Percentiles rank a stretch among this genome's conserved stretches.
phyloP scores from a whole-genome alignment of 768 basidiomycete species.

The Kwoniella dendrophila region DNA sequence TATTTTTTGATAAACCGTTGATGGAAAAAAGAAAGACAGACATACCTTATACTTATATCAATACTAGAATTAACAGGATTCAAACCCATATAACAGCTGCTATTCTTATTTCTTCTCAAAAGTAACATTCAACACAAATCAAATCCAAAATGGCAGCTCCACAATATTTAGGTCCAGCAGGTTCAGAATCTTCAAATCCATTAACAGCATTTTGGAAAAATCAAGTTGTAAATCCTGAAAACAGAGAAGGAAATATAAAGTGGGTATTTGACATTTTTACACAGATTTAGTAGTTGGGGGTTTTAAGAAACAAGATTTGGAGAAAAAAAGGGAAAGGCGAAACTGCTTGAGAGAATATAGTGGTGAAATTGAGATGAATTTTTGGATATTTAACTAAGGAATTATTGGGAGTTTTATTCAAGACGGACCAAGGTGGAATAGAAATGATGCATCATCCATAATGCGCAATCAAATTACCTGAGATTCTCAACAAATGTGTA shows the following conservation, averaged over 20 bases:
- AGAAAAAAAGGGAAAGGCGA: neutral
- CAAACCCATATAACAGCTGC: too few species aligned
- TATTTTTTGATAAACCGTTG: neutral
- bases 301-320: neutral
- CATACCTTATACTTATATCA: too few species aligned
- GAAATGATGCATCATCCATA: too few species aligned
- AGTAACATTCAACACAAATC: neutral
- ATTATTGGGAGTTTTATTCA: too few species aligned
- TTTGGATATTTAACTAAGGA: too few species aligned
- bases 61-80: too few species aligned
- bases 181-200: slow-evolving; percentile 24
- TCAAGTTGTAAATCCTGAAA: slow-evolving; percentile 31
- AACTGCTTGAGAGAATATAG: neutral
- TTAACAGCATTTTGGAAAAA: slow-evolving; percentile 27
- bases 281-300: neutral
- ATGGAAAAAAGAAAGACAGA: too few species aligned
- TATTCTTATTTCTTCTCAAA: too few species aligned
- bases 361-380: too few species aligned
- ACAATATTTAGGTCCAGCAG: slow-evolving; percentile 25
- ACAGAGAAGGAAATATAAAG: slow-evolving; percentile 33
- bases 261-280: slow-evolving; percentile 12
- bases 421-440: too few species aligned
- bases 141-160: slow-evolving; percentile 18
- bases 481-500: too few species aligned
- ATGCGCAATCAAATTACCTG: too few species aligned